These are phyloP conservation scores for Plasmodium yoelii DNA, from an alignment of 169 alveolate species.

Conservation along the genomic window DNA sequence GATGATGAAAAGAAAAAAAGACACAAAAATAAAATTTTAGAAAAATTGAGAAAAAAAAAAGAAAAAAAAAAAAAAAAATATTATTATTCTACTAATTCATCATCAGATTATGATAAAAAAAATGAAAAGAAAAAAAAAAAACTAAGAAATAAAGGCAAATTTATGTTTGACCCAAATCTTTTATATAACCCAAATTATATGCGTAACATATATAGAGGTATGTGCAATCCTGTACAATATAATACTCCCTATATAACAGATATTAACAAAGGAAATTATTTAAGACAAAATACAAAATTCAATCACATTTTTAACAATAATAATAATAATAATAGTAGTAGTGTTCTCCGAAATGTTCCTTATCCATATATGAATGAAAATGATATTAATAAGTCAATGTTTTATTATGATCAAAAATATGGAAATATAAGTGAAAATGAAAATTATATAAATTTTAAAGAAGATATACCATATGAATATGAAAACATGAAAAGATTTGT, in stretches of 20 bases:
- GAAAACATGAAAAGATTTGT: neutral
- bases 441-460: neutral
- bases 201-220: slow-evolving; percentile 7
- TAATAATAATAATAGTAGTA: neutral
- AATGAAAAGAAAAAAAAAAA: slow-evolving; percentile 23
- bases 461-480: neutral
- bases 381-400: neutral
- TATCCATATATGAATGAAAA: neutral
- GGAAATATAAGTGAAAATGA: neutral
- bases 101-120: slow-evolving; percentile 18
- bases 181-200: slow-evolving; percentile 25
- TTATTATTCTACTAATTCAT: slow-evolving; percentile 32
- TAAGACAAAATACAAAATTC: neutral
- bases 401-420: slow-evolving; percentile 13
- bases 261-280: neutral
- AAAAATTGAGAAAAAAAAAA: slow-evolving; percentile 1
- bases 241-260: slow-evolving; percentile 1
- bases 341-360: neutral
- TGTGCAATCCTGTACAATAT: neutral
- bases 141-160: neutral
- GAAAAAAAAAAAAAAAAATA: slow-evolving; percentile 29
- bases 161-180: slow-evolving; percentile 38
- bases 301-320: neutral
- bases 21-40: slow-evolving; percentile 1
- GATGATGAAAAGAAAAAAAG: neutral